Conservation (phyloP, 2,329 filamentous ascomycete genomes). For the Scedosporium aurantiacum region DNA sequence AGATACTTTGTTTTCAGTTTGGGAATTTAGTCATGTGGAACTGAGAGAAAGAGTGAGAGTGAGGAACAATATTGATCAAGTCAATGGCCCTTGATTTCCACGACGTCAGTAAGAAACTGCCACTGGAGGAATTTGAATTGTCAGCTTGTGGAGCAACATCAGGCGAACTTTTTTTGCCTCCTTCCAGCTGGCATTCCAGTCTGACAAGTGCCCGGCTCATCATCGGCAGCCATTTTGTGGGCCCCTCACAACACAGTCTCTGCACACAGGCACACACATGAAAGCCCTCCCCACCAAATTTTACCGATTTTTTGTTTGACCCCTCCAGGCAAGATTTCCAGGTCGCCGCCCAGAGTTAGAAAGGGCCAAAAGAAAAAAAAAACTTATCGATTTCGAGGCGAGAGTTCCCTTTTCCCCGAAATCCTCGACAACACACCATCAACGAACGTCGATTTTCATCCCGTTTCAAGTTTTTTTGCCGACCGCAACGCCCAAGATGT, state of each 20-base stretch:
- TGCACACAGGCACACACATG: slow-evolving; percentile 1
- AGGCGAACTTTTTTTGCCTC: neutral
- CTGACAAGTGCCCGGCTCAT: neutral
- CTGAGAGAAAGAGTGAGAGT: neutral
- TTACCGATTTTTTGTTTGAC: slow-evolving; percentile 7
- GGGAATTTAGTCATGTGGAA: neutral
- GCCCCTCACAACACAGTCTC: neutral
- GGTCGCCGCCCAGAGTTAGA: neutral
- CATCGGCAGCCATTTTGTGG: neutral
- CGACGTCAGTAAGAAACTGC: slow-evolving; percentile 7
- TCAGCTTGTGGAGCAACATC: slow-evolving; percentile 2
- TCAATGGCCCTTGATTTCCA: neutral
- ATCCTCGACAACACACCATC: neutral
- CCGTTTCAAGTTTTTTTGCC: neutral
- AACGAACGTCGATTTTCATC: neutral
- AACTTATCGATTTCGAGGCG: neutral
- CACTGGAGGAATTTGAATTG: slow-evolving; percentile 1
- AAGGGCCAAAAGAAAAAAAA: neutral
- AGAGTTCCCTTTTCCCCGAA: neutral
- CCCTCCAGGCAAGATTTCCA: slow-evolving; percentile 2
- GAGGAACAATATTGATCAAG: no score
- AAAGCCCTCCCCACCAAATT: slow-evolving; percentile 8
- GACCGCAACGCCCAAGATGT: slow-evolving; percentile 31
- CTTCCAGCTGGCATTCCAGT: neutral
- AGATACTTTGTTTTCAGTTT: neutral